Evolutionary conservation across 106 monocot genomes (phyloP), one percentile per base, ranked within the genome.

Genomic region (Triglochin maritima): DNA sequence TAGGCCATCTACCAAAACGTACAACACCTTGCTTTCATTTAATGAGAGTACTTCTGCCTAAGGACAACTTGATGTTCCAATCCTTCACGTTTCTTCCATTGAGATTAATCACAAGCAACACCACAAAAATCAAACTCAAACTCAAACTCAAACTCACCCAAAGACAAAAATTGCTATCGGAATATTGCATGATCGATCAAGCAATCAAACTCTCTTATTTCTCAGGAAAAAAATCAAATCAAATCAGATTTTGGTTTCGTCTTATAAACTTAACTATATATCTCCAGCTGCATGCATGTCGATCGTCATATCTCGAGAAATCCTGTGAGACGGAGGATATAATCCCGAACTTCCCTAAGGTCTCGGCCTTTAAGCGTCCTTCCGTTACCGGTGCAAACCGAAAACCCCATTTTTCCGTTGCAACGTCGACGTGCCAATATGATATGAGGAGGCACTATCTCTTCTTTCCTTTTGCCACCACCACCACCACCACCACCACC

Each of bases 301-400:
- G 47, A 3, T 4, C 44, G 29, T 64, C 64, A 73, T 47, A 12
- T 44, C 45, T 73, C 72, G 10, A 73, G 44, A 56, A 73, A 73
- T 44, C 72, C 72, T 3, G 72, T 73, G 56, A 73, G 72, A 14
- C 72, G 72, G 64, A 73, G 72, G 10, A 73, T 57, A 14, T 63
- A 64, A 16, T 73, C 47, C 17, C 72, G 17, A 7, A 73, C 45
- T 3, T 65, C 55, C 44, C 72, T 73, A 16, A 73, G 63, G 44
- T 73, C 72, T 5, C 72, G 47, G 6, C 72, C 72, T 64, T 73
- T 73, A 10, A 73, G 72, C 4, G 72, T 73, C 64, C 72, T 73
- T 16, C 72, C 72, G n/a, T 64, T 55, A 9, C 72, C 72, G 41
- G 63, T 56, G 72, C 55, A 73, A 17, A 73, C 72, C 44, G 72